phyloP scores from a whole-genome alignment of 73 alveolate genomes.

The Paramecium pentaurelia region DNA sequence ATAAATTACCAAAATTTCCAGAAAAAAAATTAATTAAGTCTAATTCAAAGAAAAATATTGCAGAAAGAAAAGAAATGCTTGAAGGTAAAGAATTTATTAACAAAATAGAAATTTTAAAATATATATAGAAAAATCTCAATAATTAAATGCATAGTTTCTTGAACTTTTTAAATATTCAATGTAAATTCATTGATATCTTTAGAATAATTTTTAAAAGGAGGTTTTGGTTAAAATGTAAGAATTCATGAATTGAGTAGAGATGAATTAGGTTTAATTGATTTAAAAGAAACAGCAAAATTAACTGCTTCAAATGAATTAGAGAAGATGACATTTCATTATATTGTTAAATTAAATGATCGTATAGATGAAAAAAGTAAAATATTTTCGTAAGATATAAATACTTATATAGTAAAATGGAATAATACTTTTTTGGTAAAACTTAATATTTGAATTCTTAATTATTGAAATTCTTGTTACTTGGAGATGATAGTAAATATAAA shows the following conservation, averaged over 20 bases:
- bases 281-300: background rate
- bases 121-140: background rate
- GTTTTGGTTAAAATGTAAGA: slow-evolving; percentile 9
- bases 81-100: background rate
- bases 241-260: slow-evolving; percentile 15
- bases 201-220: slow-evolving; percentile 35
- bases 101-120: background rate
- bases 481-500: background rate
- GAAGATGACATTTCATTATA: background rate
- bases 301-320: background rate
- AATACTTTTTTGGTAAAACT: slow-evolving; percentile 37
- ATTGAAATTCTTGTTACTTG: background rate
- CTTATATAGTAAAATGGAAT: background rate
- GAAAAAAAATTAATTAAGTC: slow-evolving; percentile 11
- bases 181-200: background rate
- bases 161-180: background rate
- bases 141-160: background rate
- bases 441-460: background rate
- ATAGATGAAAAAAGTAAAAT: background rate
- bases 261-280: background rate
- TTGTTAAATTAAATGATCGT: background rate
- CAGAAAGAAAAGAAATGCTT: background rate
- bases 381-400: background rate
- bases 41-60: background rate
- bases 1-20: slow-evolving; percentile 27